A percentile compares a stretch with the other conserved stretches of the same genome.
Evolutionary conservation across 805 yeast genomes (phyloP).

Genomic region (Wickerhamomyces mucosus): DNA sequence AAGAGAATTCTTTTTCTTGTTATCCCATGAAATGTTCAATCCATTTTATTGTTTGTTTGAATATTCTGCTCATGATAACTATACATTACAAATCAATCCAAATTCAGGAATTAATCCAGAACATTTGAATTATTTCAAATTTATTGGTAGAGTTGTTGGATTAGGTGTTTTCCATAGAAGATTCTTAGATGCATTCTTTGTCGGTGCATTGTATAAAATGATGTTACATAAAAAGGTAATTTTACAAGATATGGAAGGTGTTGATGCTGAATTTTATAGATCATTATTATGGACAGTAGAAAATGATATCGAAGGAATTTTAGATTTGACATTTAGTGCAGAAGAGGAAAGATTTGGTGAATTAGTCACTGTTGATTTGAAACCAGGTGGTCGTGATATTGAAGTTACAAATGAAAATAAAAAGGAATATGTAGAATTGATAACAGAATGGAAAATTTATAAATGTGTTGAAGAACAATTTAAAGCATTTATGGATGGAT

Average conservation of each 20-base stretch:
- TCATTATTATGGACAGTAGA: slow-evolving; percentile 94
- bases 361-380: slow-evolving; percentile 79
- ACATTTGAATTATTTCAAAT: slow-evolving; percentile 94
- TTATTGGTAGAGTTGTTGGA: slow-evolving; percentile 97
- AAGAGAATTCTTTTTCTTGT: slow-evolving; percentile 91
- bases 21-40: slow-evolving; percentile 97
- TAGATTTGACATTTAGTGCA: slow-evolving; percentile 82
- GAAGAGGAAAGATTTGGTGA: slow-evolving; percentile 95
- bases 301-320: slow-evolving; percentile 80
- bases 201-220: slow-evolving; percentile 97
- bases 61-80: slow-evolving; percentile 96
- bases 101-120: slow-evolving; percentile 96
- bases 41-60: slow-evolving; percentile 97
- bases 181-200: slow-evolving; percentile 95
- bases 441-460: slow-evolving; percentile 92
- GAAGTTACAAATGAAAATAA: slow-evolving; percentile 93
- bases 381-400: slow-evolving; percentile 77
- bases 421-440: slow-evolving; percentile 88
- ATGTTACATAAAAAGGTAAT: slow-evolving; percentile 92
- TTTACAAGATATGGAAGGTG: slow-evolving; percentile 96
- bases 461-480: slow-evolving; percentile 93
- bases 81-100: slow-evolving; percentile 95
- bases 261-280: slow-evolving; percentile 92
- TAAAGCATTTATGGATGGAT: slow-evolving; percentile 93
- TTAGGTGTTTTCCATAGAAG: slow-evolving; percentile 97